Conservation (phyloP, 108 stramenopile species). For the Nannochloropsis gaditana region DNA sequence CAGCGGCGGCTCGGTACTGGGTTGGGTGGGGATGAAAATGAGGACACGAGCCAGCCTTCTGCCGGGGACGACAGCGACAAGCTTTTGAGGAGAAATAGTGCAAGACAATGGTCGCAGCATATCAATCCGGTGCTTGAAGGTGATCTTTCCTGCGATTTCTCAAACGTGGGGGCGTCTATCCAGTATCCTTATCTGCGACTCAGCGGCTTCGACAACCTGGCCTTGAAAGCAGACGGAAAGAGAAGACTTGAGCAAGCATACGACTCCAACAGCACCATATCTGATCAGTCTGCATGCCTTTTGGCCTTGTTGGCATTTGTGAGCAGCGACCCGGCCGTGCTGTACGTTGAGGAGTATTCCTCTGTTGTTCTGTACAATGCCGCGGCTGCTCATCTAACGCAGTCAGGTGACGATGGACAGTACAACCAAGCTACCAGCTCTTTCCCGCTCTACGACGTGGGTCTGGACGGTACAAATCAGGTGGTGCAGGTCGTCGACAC, state of each 20-base stretch:
- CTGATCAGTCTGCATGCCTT: not conserved
- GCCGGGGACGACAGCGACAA: not conserved
- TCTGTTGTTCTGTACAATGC: not conserved
- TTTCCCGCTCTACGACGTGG: not conserved
- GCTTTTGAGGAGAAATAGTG: not conserved
- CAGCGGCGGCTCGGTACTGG: not conserved
- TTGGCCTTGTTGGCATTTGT: not conserved
- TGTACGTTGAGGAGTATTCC: not conserved
- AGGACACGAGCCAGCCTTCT: not conserved
- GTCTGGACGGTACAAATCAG: conserved; percentile 15
- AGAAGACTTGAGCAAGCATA: not conserved
- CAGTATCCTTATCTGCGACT: not conserved
- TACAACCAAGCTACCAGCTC: not conserved
- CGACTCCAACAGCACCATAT: not conserved
- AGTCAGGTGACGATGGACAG: not conserved
- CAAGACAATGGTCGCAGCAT: not conserved
- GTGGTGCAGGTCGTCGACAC: conserved; percentile 52
- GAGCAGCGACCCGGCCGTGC: not conserved
- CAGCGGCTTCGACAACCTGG: not conserved
- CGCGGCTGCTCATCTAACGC: not conserved
- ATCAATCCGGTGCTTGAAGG: not conserved
- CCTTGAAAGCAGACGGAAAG: not conserved
- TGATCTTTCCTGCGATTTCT: not conserved
- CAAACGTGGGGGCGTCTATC: not conserved
- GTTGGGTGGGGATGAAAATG: not conserved